Evolutionary conservation across 2,329 filamentous ascomycete species (phyloP), one percentile per base, ranked within the genome.

Genomic region (Xylaria sp.): DNA sequence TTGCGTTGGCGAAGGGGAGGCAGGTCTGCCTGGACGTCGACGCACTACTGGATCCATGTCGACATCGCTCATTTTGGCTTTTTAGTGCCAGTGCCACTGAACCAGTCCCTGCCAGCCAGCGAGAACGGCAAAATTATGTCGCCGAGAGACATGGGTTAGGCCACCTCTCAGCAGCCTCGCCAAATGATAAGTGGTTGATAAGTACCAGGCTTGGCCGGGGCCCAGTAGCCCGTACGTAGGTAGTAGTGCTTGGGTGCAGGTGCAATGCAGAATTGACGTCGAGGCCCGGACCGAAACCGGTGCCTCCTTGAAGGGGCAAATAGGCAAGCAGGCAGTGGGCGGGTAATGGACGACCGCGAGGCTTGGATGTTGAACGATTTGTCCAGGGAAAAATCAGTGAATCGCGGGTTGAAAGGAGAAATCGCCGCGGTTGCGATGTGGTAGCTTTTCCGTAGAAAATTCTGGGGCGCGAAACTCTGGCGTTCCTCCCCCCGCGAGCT

Each of bases 101-200:
- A 21, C 44, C 34, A 21, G 21, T 13, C 48, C 26, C 51, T 13
- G 38, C 22, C 49, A 47, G 44, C 48, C 56, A 54, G 51, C 55
- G 50, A 59, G 43, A 62, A 54, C 62, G 59, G 61, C 59, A 64
- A 62, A 63, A 66, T 63, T 67, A 65, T 65, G 62, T 58, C 47
- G 61, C 66, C 63, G 63, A 63, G 49, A 42, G 64, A 66, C 63
- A 66, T 63, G 63, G 65, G 63, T 65, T 56, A 65, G 64, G 62
- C 64, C 63, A 67, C 62, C 60, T 66, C 54, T 54, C 54, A 60
- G 58, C 63, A 66, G 65, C 65, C 65, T 68, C 61, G 51, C 26
- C 43, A 29, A 43, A 7, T 18, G 40, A 50, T 43, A 24, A 49
- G 21, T 46, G 50, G 44, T 50, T 42, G 55, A 58, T 58, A 60